phyloP scores from a whole-genome alignment of 768 basidiomycete genomes.

The Lyophyllum shimeji region DNA sequence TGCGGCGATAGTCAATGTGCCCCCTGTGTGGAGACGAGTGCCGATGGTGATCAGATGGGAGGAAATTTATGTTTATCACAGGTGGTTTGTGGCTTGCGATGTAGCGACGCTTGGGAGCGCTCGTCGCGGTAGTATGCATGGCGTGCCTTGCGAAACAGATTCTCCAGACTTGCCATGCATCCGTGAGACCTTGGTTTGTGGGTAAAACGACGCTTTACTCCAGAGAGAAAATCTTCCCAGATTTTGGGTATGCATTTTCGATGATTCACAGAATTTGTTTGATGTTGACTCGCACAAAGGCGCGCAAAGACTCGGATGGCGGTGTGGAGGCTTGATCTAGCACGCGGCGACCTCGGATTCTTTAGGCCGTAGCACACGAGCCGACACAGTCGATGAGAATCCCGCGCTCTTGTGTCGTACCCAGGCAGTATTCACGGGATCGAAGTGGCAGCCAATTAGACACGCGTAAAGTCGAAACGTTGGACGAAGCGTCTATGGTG shows the following conservation, averaged over 20 bases:
- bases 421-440: not conserved
- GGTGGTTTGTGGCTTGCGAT: not conserved
- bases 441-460: not conserved
- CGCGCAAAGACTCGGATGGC: not conserved
- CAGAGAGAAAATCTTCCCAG: not conserved
- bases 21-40: not conserved
- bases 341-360: not conserved
- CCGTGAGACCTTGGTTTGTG: not conserved
- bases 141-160: not conserved
- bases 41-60: not conserved
- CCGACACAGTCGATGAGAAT: not conserved
- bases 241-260: not conserved
- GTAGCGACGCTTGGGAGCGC: not conserved
- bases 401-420: not conserved
- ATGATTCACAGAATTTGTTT: too few species aligned
- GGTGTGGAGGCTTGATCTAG: not conserved
- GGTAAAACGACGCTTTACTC: not conserved
- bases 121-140: not conserved
- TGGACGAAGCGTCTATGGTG: not conserved
- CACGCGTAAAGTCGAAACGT: not conserved
- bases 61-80: not conserved
- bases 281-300: not conserved
- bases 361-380: not conserved
- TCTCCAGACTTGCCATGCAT: not conserved
- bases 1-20: too few species aligned